These are phyloP conservation scores for Cyberlindnera samutprakarnensis DNA, from an alignment of 805 yeast species.

Conservation along the genomic window DNA sequence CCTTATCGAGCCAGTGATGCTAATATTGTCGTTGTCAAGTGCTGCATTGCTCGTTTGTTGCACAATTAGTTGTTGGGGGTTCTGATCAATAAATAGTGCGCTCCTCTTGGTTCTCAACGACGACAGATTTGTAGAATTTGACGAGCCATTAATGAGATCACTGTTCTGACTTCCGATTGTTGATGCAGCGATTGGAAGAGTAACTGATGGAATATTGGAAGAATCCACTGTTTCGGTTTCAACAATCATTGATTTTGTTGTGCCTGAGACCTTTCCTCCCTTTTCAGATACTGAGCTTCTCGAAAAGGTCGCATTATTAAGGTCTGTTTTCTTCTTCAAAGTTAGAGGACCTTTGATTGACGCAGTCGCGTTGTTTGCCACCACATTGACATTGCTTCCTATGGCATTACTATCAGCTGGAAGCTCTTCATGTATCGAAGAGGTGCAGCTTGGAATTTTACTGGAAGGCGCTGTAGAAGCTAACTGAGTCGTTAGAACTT, in stretches of 20 bases:
- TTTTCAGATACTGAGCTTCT: slow-evolving; percentile 21
- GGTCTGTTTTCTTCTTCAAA: slow-evolving; percentile 15
- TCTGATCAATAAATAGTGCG: slow-evolving; percentile 20
- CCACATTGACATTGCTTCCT: too few relatives aligned
- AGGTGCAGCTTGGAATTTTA: too few relatives aligned
- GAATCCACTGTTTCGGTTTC: slow-evolving; percentile 59
- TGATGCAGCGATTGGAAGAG: slow-evolving; percentile 19
- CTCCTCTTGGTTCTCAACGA: slow-evolving; percentile 30
- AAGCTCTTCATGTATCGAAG: too few relatives aligned
- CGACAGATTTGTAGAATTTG: slow-evolving; percentile 18
- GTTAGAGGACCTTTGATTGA: slow-evolving; percentile 2
- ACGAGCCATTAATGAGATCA: slow-evolving; percentile 15
- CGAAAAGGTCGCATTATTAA: slow-evolving; percentile 18
- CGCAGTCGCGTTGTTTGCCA: slow-evolving; percentile 1
- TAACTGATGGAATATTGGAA: slow-evolving; percentile 21
- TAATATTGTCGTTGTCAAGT: slow-evolving; percentile 15
- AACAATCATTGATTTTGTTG: slow-evolving; percentile 41
- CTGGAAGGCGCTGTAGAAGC: too few relatives aligned
- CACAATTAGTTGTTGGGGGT: slow-evolving; percentile 2
- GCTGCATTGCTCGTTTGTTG: slow-evolving; percentile 7
- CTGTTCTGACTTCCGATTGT: slow-evolving; percentile 9
- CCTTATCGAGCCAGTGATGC: slow-evolving; percentile 21
- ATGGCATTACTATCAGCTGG: too few relatives aligned
- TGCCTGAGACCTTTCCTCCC: slow-evolving; percentile 7
- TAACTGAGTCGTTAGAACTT: too few relatives aligned